Evolutionary conservation across 2,329 filamentous ascomycete species (phyloP), one percentile per base, ranked within the genome.

Genomic region (Aspergillus spinulosporus): DNA sequence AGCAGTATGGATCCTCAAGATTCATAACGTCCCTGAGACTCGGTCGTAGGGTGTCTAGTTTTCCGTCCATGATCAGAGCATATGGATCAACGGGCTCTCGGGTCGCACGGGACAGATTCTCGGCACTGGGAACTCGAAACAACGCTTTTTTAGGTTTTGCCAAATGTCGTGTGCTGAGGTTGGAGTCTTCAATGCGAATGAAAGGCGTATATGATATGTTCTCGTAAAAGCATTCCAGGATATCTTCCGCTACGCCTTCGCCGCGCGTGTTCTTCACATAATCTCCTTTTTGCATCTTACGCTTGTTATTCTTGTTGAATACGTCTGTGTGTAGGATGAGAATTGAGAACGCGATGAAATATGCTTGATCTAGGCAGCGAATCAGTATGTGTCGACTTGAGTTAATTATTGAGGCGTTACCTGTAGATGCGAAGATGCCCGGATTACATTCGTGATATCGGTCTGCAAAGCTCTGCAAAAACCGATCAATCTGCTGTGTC

Each of bases 251-350:
- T n/a, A 97, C 89, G 11, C 91, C 91, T 70, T 97, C 92, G 2
- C 90, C 92, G 21, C 86, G 87, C 0, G 92, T 95, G 71, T 97
- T 97, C 74, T 95, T 97, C 64, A 97, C 82, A 74, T 99, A 99
- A 68, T 97, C 94, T 0, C 83, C 78, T 70, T 96, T 95, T 69
- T 96, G 92, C 94, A 99, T 99, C 75, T 99, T 99, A 73, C 94
- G 85, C 77, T 97, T 97, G 78, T 97, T 97, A 78, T 97, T 99
- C 76, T 96, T 96, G 80, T 99, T 99, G 84, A 97, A 97, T n/a
- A 96, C 90, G 70, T 99, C 94, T 0, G 94, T 97, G 67, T 99
- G 94, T 36, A 99, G 80, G 64, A 99, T 97, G 58, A 99, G 84
- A 55, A 99, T 86, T 1, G 93, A 97, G 70, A 99, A 99, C 12